Evolutionary conservation across 805 yeast species (phyloP).

Genomic region (Saccharomycopsis amapae): DNA sequence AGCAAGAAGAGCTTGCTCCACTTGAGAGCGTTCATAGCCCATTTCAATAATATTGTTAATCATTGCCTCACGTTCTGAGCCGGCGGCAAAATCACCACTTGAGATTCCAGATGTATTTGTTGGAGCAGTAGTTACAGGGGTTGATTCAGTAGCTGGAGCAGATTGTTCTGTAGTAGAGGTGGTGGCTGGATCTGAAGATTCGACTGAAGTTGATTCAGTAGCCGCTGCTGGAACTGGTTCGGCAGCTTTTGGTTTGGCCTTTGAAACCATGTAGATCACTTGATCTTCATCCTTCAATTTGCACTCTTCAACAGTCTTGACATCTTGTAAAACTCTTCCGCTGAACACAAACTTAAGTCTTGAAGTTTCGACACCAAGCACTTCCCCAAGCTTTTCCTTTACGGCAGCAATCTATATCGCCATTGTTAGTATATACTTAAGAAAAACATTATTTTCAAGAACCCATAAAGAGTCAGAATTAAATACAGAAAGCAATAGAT

Average conservation of each 20-base stretch:
- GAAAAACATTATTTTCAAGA: not conserved
- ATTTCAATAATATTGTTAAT: conserved; percentile 82
- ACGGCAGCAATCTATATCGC: conserved; percentile 44
- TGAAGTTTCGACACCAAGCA: conserved; percentile 59
- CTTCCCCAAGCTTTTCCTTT: conserved; percentile 64
- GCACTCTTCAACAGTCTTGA: conserved; percentile 60
- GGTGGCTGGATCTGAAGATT: conserved; percentile 8
- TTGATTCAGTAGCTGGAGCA: conserved; percentile 23
- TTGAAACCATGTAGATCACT: conserved; percentile 85
- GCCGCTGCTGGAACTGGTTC: conserved; percentile 23
- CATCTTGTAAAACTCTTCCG: conserved; percentile 84
- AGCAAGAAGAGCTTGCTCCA: conserved; percentile 84
- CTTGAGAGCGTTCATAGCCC: conserved; percentile 89
- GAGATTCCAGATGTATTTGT: conserved; percentile 41
- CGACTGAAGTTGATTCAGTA: conserved; percentile 23
- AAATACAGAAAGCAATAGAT: not conserved
- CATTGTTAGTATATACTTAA: conserved; percentile 18
- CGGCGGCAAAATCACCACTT: conserved; percentile 61
- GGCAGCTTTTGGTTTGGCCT: conserved; percentile 25
- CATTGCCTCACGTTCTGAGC: conserved; percentile 70
- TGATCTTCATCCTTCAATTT: conserved; percentile 80
- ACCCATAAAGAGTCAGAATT: not conserved
- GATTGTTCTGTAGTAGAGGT: conserved; percentile 15
- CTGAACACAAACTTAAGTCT: conserved; percentile 89
- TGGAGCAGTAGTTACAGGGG: conserved; percentile 20